Evolutionary conservation across 2,329 filamentous ascomycete species (phyloP), one percentile per base, ranked within the genome.

Genomic region (Magnaporthiopsis incrustans): DNA sequence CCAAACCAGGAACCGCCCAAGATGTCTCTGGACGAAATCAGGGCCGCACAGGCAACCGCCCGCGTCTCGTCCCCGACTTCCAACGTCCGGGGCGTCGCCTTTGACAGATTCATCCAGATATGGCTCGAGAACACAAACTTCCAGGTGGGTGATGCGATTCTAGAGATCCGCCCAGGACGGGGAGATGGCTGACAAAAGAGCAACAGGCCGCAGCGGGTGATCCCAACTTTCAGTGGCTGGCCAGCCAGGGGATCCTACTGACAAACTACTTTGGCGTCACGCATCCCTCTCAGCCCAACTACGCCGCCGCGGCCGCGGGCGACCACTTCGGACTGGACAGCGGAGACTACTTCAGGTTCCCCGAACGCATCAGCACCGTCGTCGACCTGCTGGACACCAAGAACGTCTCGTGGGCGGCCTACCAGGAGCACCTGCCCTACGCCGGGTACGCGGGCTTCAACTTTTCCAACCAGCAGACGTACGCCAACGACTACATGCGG

Each of bases 21-120:
- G 38, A 62, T 62, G 5, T 50, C 59, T 8, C 64, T 64, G 53
- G 25, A 59, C 44, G 71, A 76, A 67, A 77, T 81, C 44, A 71
- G 73, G 33, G 75, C 74, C 65, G 76, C 78, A 59, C 74, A 75
- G 63, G 79, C 80, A 11, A 80, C 78, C 3, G 78, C 78, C 2
- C 70, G 72, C 62, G 78, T 79, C 4, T 68, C 73, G 60, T 76
- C 77, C 50, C 78, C 80, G 3, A 79, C 76, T 38, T 79, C 75
- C 66, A 71, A 78, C 69, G 80, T 86, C 25, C 75, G 79, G 67
- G 85, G 85, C 50, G 77, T 81, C 62, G 80, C 77, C 0, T 88
- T 88, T 69, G 77, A 87, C 69, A 81, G 85, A 18, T 85, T 86
- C 69, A 79, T 84, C 62, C 80, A 82, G 65, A 83, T 88, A 71